Percentiles rank a stretch among this genome's conserved stretches.
Conservation (phyloP, 2,329 filamentous ascomycete genomes). For the Cladosporium velox region DNA sequence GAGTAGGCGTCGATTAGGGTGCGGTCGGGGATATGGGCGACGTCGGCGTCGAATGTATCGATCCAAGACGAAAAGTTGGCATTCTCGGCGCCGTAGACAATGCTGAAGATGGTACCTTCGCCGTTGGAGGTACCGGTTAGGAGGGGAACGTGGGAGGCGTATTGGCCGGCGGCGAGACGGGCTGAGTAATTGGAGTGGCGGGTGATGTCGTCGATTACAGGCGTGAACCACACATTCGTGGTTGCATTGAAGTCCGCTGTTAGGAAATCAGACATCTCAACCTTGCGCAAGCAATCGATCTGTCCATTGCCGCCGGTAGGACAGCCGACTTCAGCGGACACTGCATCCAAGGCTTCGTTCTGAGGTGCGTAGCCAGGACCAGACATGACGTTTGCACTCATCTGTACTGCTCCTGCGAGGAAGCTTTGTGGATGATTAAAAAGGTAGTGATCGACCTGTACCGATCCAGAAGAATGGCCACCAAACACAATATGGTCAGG, state of each 20-base stretch:
- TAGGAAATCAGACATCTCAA: slow-evolving; percentile 36
- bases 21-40: slow-evolving; percentile 41
- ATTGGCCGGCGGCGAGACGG: slow-evolving; percentile 11
- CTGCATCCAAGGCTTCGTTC: slow-evolving; percentile 42
- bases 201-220: slow-evolving; percentile 13
- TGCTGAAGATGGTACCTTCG: slow-evolving; percentile 27
- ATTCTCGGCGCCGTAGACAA: slow-evolving; percentile 22
- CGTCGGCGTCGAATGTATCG: slow-evolving; percentile 47
- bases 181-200: slow-evolving; percentile 12
- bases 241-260: slow-evolving; percentile 38
- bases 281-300: slow-evolving; percentile 43
- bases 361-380: slow-evolving; percentile 44
- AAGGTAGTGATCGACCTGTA: slow-evolving; percentile 35
- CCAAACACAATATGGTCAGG: slow-evolving; percentile 76
- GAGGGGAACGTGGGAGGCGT: slow-evolving; percentile 25
- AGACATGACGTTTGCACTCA: slow-evolving; percentile 47
- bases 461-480: slow-evolving; percentile 40
- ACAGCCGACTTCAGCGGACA: slow-evolving; percentile 44
- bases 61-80: slow-evolving; percentile 45
- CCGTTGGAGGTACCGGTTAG: slow-evolving; percentile 33
- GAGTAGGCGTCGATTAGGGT: slow-evolving; percentile 41
- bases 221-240: slow-evolving; percentile 21
- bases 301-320: slow-evolving; percentile 35
- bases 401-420: slow-evolving; percentile 43
- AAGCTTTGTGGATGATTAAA: slow-evolving; percentile 41